Evolutionary conservation across 2,329 filamentous ascomycete genomes (phyloP), one percentile per base, ranked within the genome.

Genomic region (Hymenoscyphus repandus): DNA sequence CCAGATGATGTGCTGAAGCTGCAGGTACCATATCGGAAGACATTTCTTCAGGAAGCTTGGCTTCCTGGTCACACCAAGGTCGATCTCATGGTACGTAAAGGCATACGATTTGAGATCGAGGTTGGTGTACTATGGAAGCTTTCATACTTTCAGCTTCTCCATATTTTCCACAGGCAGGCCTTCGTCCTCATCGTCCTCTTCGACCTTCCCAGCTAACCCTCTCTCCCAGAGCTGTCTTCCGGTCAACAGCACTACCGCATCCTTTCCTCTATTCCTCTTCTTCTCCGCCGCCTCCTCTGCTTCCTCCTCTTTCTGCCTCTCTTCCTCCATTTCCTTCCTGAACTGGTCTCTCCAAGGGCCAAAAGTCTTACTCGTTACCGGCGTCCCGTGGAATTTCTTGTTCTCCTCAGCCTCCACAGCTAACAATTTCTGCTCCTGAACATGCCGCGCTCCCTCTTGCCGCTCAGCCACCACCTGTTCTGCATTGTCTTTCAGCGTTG

Each of bases 301-400:
- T 65, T 92, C 89, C 68, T 88, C 86, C 62, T 84, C 79, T 59
- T 71, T 77, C 60, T 72, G 69, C 59, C 83, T 80, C 65, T 78
- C 73, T 64, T 93, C 91, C 65, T 85, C 85, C 80, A 92, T 85
- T 74, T 97, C 93, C 64, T 77, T 74, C 55, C 82, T 67, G 66
- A 97, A 99, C 9, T 69, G 79, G 36, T 85, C 83, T 49, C 89
- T 78, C 93, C 93, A 99, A 59, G 79, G 80, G 59, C 88, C 66
- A 64, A 97, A 99, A 0, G 83, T 84, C 72, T 96, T 90, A 18
- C 82, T 77, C n/a, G 84, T 97, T 17, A 99, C 93, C 31, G 83
- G 77, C 33, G 89, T 89, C 51, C 93, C 93, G 67, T 95, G 88
- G 69, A 99, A 99, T 71, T 96, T 97, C 63, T 86, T 83, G 68